Percentiles rank a stretch among this genome's conserved stretches.
Evolutionary conservation across 2,329 filamentous ascomycete genomes (phyloP).

Genomic region (Scedosporium apiospermum): DNA sequence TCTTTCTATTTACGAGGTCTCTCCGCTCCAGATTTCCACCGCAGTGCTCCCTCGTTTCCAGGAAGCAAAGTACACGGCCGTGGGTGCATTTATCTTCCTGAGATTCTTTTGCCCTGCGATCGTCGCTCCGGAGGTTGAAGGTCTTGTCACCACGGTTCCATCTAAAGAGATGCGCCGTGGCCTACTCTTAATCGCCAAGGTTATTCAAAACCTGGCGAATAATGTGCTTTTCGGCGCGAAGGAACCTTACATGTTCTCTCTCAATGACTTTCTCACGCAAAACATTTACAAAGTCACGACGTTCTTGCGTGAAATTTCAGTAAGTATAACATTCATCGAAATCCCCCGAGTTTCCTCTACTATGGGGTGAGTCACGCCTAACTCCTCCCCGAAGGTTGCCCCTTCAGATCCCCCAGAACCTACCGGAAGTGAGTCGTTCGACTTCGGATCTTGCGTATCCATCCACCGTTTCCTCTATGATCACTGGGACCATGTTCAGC

Average conservation of each 20-base stretch:
- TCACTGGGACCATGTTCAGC: conserved; percentile 60
- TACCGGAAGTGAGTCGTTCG: conserved; percentile 42
- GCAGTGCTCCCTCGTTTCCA: conserved; percentile 56
- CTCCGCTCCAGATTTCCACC: conserved; percentile 40
- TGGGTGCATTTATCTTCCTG: conserved; percentile 62
- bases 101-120: conserved; percentile 66
- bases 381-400: conserved; percentile 26
- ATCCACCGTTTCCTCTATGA: conserved; percentile 62
- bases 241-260: conserved; percentile 62
- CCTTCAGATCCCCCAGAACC: conserved; percentile 34
- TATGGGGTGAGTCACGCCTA: conserved; percentile 1
- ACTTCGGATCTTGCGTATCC: conserved; percentile 62
- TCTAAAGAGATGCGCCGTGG: conserved; percentile 62
- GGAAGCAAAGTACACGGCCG: conserved; percentile 62
- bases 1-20: conserved; percentile 9
- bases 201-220: conserved; percentile 63
- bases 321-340: conserved; percentile 21
- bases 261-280: conserved; percentile 59
- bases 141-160: conserved; percentile 49
- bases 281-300: conserved; percentile 60
- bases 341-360: neutral
- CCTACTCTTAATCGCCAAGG: conserved; percentile 59
- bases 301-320: conserved; percentile 59
- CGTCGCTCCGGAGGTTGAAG: conserved; percentile 59
- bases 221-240: conserved; percentile 64